These are phyloP conservation scores for Acacia crassicarpa DNA, from an alignment of 306 rosid species.

Conservation along the genomic window DNA sequence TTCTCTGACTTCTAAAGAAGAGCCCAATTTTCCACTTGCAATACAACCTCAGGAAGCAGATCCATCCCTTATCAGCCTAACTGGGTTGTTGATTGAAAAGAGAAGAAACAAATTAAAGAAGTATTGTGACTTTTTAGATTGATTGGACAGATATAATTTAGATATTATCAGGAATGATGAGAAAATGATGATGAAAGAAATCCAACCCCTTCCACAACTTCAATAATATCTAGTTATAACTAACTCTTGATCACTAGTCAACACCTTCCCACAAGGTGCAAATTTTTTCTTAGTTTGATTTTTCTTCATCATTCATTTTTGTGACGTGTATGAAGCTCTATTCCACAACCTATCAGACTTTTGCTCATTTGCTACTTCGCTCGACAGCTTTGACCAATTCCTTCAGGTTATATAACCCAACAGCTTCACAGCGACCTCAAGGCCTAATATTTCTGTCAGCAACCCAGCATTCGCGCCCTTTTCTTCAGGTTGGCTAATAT, in stretches of 20 bases:
- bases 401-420: conserved; percentile 36
- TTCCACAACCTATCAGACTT: conserved; percentile 33
- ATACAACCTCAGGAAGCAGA: too few species aligned
- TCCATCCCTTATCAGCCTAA: too few species aligned
- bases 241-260: conserved; percentile 31
- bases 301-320: conserved; percentile 25
- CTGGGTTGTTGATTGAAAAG: too few species aligned
- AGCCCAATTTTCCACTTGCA: neutral
- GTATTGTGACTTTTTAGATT: too few species aligned
- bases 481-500: neutral
- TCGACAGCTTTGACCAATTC: conserved; percentile 54
- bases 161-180: too few species aligned
- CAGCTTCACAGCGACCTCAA: conserved; percentile 34
- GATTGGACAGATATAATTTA: too few species aligned
- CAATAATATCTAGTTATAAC: conserved; percentile 28
- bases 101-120: too few species aligned
- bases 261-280: conserved; percentile 22
- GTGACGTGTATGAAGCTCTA: conserved; percentile 32
- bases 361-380: conserved; percentile 38
- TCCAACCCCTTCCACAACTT: neutral
- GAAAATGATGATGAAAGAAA: too few species aligned
- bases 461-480: conserved; percentile 18
- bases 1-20: conserved; percentile 5
- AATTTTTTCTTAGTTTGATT: conserved; percentile 18
- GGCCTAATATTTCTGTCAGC: conserved; percentile 29